phyloP scores from a whole-genome alignment of 2,329 filamentous ascomycete genomes.

The Cladosporium sp. region DNA sequence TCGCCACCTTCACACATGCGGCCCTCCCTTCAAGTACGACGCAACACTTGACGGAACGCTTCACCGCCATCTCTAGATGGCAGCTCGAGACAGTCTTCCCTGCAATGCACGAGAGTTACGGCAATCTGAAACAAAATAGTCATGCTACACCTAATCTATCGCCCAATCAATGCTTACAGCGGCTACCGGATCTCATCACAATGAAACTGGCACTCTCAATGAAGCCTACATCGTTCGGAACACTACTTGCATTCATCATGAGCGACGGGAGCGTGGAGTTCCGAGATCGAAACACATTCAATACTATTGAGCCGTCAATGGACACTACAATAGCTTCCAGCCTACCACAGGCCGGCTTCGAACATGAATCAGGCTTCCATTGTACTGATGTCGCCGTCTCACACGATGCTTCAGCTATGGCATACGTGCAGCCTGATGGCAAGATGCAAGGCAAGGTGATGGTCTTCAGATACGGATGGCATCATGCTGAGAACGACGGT shows the following conservation, averaged over 20 bases:
- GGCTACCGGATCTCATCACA: slow-evolving; percentile 63
- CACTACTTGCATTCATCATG: slow-evolving; percentile 66
- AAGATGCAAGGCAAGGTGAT: slow-evolving; percentile 32
- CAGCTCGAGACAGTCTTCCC: slow-evolving; percentile 56
- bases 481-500: slow-evolving; percentile 22
- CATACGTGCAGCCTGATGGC: slow-evolving; percentile 41
- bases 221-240: slow-evolving; percentile 65
- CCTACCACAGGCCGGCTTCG: slow-evolving; percentile 73
- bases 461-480: slow-evolving; percentile 27
- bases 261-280: slow-evolving; percentile 80
- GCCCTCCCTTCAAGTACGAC: slow-evolving; percentile 32
- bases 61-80: slow-evolving; percentile 80
- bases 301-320: slow-evolving; percentile 55
- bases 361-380: slow-evolving; percentile 61
- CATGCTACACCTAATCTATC: slow-evolving; percentile 17
- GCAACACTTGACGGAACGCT: slow-evolving; percentile 57
- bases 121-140: slow-evolving; percentile 26
- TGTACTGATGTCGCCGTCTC: slow-evolving; percentile 43
- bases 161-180: slow-evolving; percentile 50
- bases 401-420: slow-evolving; percentile 45
- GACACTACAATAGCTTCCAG: slow-evolving; percentile 64
- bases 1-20: slow-evolving; percentile 67
- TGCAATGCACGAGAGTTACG: slow-evolving; percentile 34
- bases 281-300: slow-evolving; percentile 61
- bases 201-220: slow-evolving; percentile 69